Evolutionary conservation across 345 rosid species (phyloP).

Genomic region (Dipteronia dyeriana): DNA sequence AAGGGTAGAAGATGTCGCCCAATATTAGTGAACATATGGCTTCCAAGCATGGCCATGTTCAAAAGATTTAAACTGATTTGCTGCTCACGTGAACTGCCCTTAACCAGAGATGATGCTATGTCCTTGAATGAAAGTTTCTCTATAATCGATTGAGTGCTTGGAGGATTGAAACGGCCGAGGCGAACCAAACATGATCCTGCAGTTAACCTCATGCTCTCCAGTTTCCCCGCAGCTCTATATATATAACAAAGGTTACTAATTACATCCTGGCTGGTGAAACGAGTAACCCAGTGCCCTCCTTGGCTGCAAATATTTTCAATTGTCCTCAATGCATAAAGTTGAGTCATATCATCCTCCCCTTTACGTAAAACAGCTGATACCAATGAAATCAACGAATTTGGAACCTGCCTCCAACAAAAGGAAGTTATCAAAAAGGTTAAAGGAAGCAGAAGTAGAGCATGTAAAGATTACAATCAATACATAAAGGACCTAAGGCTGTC

Average conservation of each 20-base stretch:
- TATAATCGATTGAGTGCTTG: slow-evolving; percentile 69
- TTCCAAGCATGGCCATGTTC: slow-evolving; percentile 80
- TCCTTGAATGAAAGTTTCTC: slow-evolving; percentile 88
- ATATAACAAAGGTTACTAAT: slow-evolving; percentile 84
- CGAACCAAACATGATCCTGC: slow-evolving; percentile 99
- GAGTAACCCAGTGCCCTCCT: slow-evolving; percentile 84
- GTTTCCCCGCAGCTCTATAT: slow-evolving; percentile 85
- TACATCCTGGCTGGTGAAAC: slow-evolving; percentile 90
- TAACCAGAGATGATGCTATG: slow-evolving; percentile 67
- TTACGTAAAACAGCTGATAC: slow-evolving; percentile 87
- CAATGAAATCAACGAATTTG: slow-evolving; percentile 88
- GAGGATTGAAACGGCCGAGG: slow-evolving; percentile 79
- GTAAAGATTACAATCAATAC: not conserved
- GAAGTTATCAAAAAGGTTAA: not conserved
- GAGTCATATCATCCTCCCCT: slow-evolving; percentile 96
- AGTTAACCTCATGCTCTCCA: slow-evolving; percentile 89
- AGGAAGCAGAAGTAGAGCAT: slow-evolving; percentile 6
- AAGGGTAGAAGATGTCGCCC: slow-evolving; percentile 74
- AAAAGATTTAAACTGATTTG: slow-evolving; percentile 89
- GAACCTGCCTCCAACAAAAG: slow-evolving; percentile 57
- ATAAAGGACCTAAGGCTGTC: slow-evolving; percentile 11
- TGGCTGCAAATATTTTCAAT: slow-evolving; percentile 95
- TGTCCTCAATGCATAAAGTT: slow-evolving; percentile 93
- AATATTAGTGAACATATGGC: slow-evolving; percentile 66
- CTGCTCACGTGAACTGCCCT: slow-evolving; percentile 91